Evolutionary conservation across 768 basidiomycete genomes (phyloP).

Genomic region (Boletus fagicola): DNA sequence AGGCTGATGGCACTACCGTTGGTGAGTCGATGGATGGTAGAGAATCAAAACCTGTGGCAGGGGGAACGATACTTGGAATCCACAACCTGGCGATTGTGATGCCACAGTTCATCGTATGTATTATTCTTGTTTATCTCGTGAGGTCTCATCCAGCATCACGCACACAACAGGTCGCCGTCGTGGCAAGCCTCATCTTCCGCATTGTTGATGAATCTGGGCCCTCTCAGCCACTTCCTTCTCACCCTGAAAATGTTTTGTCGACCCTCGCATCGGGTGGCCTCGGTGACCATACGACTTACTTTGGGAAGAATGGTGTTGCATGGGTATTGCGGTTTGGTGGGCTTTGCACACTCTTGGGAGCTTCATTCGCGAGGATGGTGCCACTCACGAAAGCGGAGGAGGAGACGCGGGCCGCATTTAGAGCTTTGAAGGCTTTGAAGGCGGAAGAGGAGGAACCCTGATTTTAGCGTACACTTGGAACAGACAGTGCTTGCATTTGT

Average conservation of each 20-base stretch:
- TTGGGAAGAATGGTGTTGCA: slow-evolving; percentile 85
- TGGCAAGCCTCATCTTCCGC: slow-evolving; percentile 84
- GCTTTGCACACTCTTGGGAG: slow-evolving; percentile 77
- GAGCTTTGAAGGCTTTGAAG: slow-evolving; percentile 73
- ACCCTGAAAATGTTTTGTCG: slow-evolving; percentile 35
- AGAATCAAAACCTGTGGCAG: slow-evolving; percentile 57
- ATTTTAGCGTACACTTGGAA: slow-evolving; percentile 11
- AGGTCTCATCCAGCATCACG: neutral
- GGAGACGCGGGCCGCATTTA: slow-evolving; percentile 80
- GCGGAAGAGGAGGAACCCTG: slow-evolving; percentile 54
- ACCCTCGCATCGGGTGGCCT: slow-evolving; percentile 24
- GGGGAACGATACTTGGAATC: slow-evolving; percentile 91
- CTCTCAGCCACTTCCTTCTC: slow-evolving; percentile 14
- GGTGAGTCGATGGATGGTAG: slow-evolving; percentile 22
- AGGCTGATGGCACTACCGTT: slow-evolving; percentile 39
- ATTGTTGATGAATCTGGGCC: slow-evolving; percentile 57
- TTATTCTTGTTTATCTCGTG: neutral
- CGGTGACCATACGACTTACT: slow-evolving; percentile 53
- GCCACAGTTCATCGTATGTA: slow-evolving; percentile 87
- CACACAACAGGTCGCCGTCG: slow-evolving; percentile 69
- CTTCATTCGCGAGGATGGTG: slow-evolving; percentile 74
- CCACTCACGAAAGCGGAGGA: slow-evolving; percentile 90
- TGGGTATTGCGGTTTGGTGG: slow-evolving; percentile 96
- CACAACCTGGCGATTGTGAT: slow-evolving; percentile 95
- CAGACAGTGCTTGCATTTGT: slow-evolving; percentile 17